These are phyloP conservation scores for Heterobasidion occidentale DNA, from an alignment of 1,284 basidiomycete species.

Conservation along the genomic window DNA sequence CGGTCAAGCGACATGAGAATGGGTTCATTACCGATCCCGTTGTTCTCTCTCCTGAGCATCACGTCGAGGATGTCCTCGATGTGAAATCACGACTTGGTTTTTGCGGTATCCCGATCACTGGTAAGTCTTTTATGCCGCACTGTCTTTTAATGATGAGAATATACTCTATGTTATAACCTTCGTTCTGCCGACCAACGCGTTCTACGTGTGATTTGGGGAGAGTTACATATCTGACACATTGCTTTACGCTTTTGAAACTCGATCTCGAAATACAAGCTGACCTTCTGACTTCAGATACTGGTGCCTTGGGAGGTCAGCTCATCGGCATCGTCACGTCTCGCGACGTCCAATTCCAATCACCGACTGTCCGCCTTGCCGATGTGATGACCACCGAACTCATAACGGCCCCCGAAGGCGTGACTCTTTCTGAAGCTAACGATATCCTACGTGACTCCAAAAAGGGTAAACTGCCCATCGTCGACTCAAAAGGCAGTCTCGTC, in stretches of 20 bases:
- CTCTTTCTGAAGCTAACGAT: constrained; percentile 87
- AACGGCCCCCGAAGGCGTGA: constrained; percentile 80
- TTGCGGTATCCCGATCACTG: constrained; percentile 96
- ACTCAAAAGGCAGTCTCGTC: constrained; percentile 66
- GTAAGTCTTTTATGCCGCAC: constrained; percentile 37
- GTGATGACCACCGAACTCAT: constrained; percentile 90
- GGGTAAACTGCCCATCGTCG: constrained; percentile 92
- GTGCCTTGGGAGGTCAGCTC: constrained; percentile 83
- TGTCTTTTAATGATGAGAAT: constrained; percentile 3
- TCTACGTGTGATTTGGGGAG: constrained; percentile 66
- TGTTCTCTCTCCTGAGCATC: constrained; percentile 72
- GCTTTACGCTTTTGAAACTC: too few species aligned
- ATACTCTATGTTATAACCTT: constrained; percentile 56
- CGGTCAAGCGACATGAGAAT: constrained; percentile 97
- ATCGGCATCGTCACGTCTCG: constrained; percentile 96
- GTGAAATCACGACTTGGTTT: constrained; percentile 93
- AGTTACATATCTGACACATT: constrained; percentile 11
- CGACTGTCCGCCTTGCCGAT: constrained; percentile 61
- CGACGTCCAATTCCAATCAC: constrained; percentile 90
- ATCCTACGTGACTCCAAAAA: constrained; percentile 97
- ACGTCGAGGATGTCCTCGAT: constrained; percentile 87
- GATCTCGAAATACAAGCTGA: constrained; percentile 11
- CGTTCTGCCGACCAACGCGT: constrained; percentile 81
- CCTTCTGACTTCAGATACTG: constrained; percentile 59
- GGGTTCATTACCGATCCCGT: constrained; percentile 97